Percentiles rank a stretch among this genome's conserved stretches.
Conservation (phyloP, 495 filamentous ascomycete species). For the Neurospora discreta region DNA sequence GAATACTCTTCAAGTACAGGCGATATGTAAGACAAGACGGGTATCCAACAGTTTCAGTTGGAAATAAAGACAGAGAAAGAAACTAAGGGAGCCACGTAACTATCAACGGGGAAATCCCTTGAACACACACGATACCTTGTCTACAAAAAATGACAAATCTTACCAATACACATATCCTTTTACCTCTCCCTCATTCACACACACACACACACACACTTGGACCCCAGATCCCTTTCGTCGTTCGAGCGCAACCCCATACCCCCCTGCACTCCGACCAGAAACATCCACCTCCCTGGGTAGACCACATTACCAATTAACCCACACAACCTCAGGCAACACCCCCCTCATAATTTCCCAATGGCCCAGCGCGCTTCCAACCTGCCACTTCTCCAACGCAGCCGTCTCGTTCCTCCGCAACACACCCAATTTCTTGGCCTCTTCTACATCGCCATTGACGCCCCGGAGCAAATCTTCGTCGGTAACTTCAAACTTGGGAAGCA, state of each 20-base stretch:
- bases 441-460: constrained; percentile 7
- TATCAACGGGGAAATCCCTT: not conserved
- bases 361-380: constrained; percentile 60
- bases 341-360: constrained; percentile 90
- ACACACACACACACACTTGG: too few relatives aligned
- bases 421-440: constrained; percentile 22
- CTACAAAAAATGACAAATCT: not conserved
- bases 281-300: too few relatives aligned
- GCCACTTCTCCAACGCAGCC: constrained; percentile 52
- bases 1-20: too few relatives aligned
- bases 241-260: too few relatives aligned
- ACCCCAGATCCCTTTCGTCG: too few relatives aligned
- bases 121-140: not conserved
- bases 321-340: constrained; percentile 66
- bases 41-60: too few relatives aligned
- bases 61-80: not conserved
- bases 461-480: constrained; percentile 26
- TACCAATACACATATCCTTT: not conserved
- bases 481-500: constrained; percentile 67
- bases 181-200: too few relatives aligned
- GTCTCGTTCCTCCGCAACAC: constrained; percentile 47
- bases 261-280: too few relatives aligned
- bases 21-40: too few relatives aligned
- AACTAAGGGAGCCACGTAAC: not conserved
- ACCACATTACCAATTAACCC: constrained; percentile 72